phyloP scores from a whole-genome alignment of 495 filamentous ascomycete genomes.

The Aspergillus mulundensis region DNA sequence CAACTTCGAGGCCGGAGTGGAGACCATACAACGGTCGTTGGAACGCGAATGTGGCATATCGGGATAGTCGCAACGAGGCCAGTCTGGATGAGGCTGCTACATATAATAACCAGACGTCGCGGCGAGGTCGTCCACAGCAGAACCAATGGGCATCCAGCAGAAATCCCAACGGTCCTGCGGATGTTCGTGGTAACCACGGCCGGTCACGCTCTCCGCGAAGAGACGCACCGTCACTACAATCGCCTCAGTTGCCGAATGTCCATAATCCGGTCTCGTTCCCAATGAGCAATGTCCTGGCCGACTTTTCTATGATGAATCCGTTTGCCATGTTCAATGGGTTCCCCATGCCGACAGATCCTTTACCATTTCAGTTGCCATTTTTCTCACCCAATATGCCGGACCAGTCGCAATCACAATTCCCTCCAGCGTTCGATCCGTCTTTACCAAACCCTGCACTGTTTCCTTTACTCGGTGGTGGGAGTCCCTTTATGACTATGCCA shows the following conservation, averaged over 20 bases:
- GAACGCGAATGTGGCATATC: conserved; percentile 9
- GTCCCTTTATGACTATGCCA: conserved; percentile 5
- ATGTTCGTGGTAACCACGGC: background rate
- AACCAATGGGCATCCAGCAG: background rate
- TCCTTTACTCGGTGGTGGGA: conserved; percentile 15
- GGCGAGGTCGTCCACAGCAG: background rate
- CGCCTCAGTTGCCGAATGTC: background rate
- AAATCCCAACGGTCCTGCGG: background rate
- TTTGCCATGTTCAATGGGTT: conserved; percentile 1
- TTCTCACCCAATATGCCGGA: conserved; percentile 6
- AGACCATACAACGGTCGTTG: conserved; percentile 20
- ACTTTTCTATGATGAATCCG: conserved; percentile 4
- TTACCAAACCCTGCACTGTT: conserved; percentile 16
- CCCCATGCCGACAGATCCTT: background rate
- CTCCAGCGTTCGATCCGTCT: conserved; percentile 1
- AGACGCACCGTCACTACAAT: background rate
- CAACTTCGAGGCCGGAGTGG: conserved; percentile 8
- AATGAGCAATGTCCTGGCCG: background rate
- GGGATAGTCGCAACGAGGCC: background rate
- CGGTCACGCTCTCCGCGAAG: background rate
- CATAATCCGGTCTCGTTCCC: background rate
- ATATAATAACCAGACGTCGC: background rate
- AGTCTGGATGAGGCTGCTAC: background rate
- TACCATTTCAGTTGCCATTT: conserved; percentile 8
- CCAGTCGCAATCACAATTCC: conserved; percentile 10